These are phyloP conservation scores for Diutina sp. DNA, from an alignment of 1,139 yeast genomes.

Conservation along the genomic window DNA sequence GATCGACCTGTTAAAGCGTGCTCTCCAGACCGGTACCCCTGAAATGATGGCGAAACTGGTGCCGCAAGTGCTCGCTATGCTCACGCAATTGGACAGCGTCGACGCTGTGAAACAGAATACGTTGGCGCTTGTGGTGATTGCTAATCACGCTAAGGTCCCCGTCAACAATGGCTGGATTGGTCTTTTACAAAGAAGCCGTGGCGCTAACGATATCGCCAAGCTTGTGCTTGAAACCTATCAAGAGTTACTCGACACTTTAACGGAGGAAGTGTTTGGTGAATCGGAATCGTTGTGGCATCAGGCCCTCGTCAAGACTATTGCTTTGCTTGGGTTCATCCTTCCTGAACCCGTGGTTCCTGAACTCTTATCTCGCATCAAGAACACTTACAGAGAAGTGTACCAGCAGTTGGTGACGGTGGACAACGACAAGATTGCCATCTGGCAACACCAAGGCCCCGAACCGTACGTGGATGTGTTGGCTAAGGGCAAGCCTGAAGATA, in stretches of 20 bases:
- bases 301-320: constrained; percentile 46
- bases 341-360: constrained; percentile 48
- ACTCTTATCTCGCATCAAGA: constrained; percentile 26
- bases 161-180: constrained; percentile 70
- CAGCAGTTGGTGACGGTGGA: constrained; percentile 14
- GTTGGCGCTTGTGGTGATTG: constrained; percentile 34
- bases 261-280: constrained; percentile 9
- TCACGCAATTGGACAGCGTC: constrained; percentile 24
- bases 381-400: constrained; percentile 25
- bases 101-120: constrained; percentile 16
- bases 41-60: constrained; percentile 7
- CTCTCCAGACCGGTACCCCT: neutral
- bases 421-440: constrained; percentile 34
- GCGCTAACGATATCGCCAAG: constrained; percentile 40
- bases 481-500: constrained; percentile 28
- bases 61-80: constrained; percentile 28
- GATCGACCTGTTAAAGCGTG: neutral
- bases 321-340: constrained; percentile 58
- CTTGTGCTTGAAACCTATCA: constrained; percentile 4
- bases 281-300: constrained; percentile 11
- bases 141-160: constrained; percentile 35
- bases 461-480: constrained; percentile 54
- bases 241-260: constrained; percentile 28
- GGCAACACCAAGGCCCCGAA: constrained; percentile 58
- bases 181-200: constrained; percentile 40